Evolutionary conservation across 176 grass and related monocot genomes (phyloP), one percentile per base, ranked within the genome.

Genomic region (Aegilops umbellulata): DNA sequence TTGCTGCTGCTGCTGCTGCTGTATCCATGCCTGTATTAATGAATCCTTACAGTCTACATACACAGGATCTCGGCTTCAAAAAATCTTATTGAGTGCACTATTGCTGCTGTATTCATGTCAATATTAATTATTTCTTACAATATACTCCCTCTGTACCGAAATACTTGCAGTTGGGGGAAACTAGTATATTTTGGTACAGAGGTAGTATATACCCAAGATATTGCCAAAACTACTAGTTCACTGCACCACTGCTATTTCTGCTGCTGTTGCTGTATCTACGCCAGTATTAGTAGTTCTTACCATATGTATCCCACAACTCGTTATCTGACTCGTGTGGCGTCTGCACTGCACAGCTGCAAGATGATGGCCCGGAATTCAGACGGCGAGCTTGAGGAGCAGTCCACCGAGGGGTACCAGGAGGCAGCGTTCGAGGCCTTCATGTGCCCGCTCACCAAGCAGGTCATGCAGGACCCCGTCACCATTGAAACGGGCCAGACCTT

Each of bases 401-500:
- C 74, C 0, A 83, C 76, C 1, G 93, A 92, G 20, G 53, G 63
- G n/a, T 69, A 88, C 62, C 78, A 90, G 25, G 92, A 92, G 71
- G 74, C 88, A 0, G 92, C 87, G n/a, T 97, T 94, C 65, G 90
- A 92, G 60, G 91, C 96, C 51, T 98, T 98, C 82, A 76, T 94
- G 71, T 98, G 96, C 71, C 88, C 96, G 19, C 93, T 98, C 12
- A 95, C 91, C 0, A 88, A 83, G 71, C 91, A 92, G 86, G 87
- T 98, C 11, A 94, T 98, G 96, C 60, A 61, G 3, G 93, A 98
- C 31, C 96, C 96, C 0, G 91, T 92, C 7, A 92, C 84, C 68
- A 92, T 98, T 70, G 96, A 98, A 74, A 95, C 84, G 0, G 96
- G 93, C 12, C 93, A 95, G 66, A 98, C 96, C 8, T 98, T 98